phyloP scores from a whole-genome alignment of 2,329 filamentous ascomycete genomes.

The Aspergillus hiratsukae region DNA sequence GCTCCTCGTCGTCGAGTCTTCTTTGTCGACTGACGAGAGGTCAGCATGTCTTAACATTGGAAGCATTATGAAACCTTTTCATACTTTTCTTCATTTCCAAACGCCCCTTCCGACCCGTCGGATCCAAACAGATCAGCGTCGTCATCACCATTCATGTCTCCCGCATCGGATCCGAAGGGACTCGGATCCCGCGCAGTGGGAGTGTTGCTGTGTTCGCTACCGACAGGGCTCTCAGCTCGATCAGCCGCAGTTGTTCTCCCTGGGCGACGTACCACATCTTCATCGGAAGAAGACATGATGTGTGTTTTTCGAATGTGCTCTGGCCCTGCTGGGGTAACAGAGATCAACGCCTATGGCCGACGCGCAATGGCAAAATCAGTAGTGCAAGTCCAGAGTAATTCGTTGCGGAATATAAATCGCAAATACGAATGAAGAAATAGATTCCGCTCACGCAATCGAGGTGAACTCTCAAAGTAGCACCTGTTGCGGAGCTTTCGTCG shows the following conservation, averaged over 20 bases:
- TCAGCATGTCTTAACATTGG: conserved; percentile 11
- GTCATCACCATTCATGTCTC: conserved; percentile 32
- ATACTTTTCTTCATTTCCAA: conserved; percentile 32
- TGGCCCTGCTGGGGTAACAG: background rate
- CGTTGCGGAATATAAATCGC: background rate
- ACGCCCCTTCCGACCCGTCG: conserved; percentile 39
- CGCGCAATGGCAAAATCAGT: background rate
- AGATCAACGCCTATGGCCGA: background rate
- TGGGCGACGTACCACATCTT: conserved; percentile 34
- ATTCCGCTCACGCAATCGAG: background rate
- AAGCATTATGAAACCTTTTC: background rate
- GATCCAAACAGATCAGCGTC: conserved; percentile 45
- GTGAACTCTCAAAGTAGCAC: background rate
- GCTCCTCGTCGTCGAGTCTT: conserved; percentile 56
- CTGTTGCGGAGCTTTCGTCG: background rate
- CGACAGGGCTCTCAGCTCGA: conserved; percentile 17
- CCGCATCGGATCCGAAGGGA: conserved; percentile 25
- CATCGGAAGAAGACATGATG: conserved; percentile 36
- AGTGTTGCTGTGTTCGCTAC: conserved; percentile 19
- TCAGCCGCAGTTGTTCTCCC: conserved; percentile 23
- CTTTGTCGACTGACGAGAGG: conserved; percentile 32
- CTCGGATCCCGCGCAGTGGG: conserved; percentile 16
- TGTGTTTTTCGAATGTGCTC: background rate
- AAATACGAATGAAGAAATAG: background rate
- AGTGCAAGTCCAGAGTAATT: background rate